Base-by-base conservation (phyloP, 352 stramenopile genomes). In the Phytopythium kandeliae region DNA sequence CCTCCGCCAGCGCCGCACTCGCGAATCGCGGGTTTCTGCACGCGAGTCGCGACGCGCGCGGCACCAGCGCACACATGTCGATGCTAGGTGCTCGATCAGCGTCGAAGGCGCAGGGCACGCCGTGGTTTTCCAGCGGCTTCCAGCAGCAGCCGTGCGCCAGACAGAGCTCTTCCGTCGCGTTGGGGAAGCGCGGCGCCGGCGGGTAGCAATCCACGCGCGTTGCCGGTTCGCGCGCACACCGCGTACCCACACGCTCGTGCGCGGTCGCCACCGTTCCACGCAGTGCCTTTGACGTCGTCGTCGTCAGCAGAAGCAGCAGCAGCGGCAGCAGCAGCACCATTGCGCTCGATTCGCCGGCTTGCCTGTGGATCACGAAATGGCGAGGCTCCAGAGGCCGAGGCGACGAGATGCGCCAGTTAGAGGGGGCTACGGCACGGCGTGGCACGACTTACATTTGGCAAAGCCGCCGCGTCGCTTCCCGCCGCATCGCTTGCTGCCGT, bases 101-200 rank as follows among this genome's bases (percentile, higher is more conserved):
- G 8, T 74, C 72, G 62, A 88, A 93, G 8, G 75, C 79, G 49
- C 85, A 95, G 9, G 77, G 73, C 8, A 87, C 30, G 19, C 67
- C 69, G 40, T 54, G 55, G 28, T 83, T 85, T 26, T 81, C 60
- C 12, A 91, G 63, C 47, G 58, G 63, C 42, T 88, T 69, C 80
- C 80, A 93, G 75, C 80, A 92, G 48, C 85, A 95, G 22, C 85
- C 85, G 51, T 95, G 85, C 3, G 82, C 85, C 22, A 83, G 52
- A 69, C 85, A 95, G 19, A 78, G 48, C 48, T 95, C 85, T 40
- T 91, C 80, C 17, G 80, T 93, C 28, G 63, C 67, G 33, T 77
- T 79, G 8, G 76, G 81, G 50, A 92, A 92, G 48, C 79, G 74
- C 11, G 60, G 28, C 15, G 63, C 57, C 11, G 64, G 55, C 22